Evolutionary conservation across 768 basidiomycete species (phyloP), one percentile per base, ranked within the genome.

Genomic region (Leccinum pellstonianum): DNA sequence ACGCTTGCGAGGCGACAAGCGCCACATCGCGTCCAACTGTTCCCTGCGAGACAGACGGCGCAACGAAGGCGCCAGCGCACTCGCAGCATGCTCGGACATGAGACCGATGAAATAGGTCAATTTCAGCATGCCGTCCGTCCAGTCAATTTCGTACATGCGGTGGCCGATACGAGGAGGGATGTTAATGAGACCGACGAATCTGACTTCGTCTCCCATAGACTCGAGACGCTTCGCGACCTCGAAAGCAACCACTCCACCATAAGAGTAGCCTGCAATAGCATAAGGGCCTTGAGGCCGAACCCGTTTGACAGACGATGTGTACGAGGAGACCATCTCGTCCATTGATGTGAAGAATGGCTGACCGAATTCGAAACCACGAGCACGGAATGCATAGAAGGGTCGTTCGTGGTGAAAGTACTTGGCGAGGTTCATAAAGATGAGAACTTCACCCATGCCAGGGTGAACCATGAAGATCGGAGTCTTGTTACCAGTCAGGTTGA

Each of bases 401-500:
- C 50, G 50, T 15, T 51, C 50, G 17, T 19, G 19, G 12, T 51
- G 50, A 17, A 51, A 51, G 23, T 51, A 33, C 27, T 51, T 51
- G 29, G 50, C 50, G 3, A 51, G 50, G 50, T 51, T 51, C 27
- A 51, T 27, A 25, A 51, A 51, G 15, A 51, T n/a, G 8, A 51
- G 29, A 17, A 51, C 50, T 11, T 51, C 50, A 29, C 50, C 50
- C 1, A 51, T 27, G n/a, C 27, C 50, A 17, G 50, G 50, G 17
- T 51, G 50, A 17, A 51, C 50, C 50, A 51, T 51, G 17, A 51
- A 51, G 50, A 51, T 27, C 17, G 50, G 50, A 11, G 50, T 51
- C 56, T 41, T 57, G 51, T 52, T 35, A 4, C 57, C 56, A 0
- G 56, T 57, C 25, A 41, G 25, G 37, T 31, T 57, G 17, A 57